A percentile compares a stretch with the other conserved stretches of the same genome.
These are phyloP conservation scores for Proliferodiscus dingleyae DNA, from an alignment of 2,329 filamentous ascomycete species.

Conservation along the genomic window DNA sequence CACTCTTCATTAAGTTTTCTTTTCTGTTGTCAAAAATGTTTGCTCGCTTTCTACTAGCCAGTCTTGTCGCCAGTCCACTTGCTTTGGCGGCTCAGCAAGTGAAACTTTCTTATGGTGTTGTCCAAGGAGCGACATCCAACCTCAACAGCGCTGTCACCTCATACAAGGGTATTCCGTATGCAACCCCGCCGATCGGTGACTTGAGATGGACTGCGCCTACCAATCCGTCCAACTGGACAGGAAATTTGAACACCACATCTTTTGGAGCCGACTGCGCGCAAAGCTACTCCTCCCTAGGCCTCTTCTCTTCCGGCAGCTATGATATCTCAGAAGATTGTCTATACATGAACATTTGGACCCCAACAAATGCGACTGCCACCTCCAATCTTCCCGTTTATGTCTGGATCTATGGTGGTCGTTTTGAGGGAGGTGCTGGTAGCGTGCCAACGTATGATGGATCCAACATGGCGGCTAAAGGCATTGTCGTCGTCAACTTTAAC, in stretches of 20 bases:
- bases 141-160: conserved; percentile 21
- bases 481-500: conserved; percentile 41
- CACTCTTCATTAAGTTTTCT: too few species aligned
- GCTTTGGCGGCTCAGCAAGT: too few species aligned
- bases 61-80: too few species aligned
- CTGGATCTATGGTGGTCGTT: conserved; percentile 40
- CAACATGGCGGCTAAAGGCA: conserved; percentile 37
- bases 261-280: conserved; percentile 27
- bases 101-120: too few species aligned
- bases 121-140: conserved; percentile 19
- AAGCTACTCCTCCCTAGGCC: conserved; percentile 14
- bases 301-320: conserved; percentile 14
- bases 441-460: conserved; percentile 38
- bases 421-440: conserved; percentile 34
- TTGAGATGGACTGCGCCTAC: conserved; percentile 17
- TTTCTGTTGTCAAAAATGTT: too few species aligned
- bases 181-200: conserved; percentile 16
- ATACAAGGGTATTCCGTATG: conserved; percentile 28
- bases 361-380: conserved; percentile 11
- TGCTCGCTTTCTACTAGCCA: too few species aligned
- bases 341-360: conserved; percentile 28
- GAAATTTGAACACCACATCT: conserved; percentile 11
- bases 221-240: conserved; percentile 12
- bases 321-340: conserved; percentile 35
- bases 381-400: conserved; percentile 37